Conservation (phyloP, 2,329 filamentous ascomycete genomes). For the Fusarium odoratissimum region DNA sequence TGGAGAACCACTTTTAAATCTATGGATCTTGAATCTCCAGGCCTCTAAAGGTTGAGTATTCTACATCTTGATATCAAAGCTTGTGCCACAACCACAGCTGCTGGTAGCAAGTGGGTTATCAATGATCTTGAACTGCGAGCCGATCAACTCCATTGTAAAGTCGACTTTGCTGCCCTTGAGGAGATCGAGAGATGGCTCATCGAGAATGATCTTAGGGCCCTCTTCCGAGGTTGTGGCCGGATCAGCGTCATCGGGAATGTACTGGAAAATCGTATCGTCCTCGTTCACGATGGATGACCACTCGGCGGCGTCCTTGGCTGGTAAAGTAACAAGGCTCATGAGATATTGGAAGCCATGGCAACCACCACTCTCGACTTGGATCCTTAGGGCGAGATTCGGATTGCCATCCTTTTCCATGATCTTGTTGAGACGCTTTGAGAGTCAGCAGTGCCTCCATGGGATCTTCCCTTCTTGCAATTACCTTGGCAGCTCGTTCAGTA, state of each 20-base stretch:
- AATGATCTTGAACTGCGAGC: slow-evolving; percentile 90
- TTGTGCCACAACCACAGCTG: slow-evolving; percentile 96
- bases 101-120: slow-evolving; percentile 93
- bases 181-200: slow-evolving; percentile 86
- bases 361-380: slow-evolving; percentile 91
- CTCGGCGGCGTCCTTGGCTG: slow-evolving; percentile 51
- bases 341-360: slow-evolving; percentile 99
- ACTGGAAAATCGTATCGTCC: slow-evolving; percentile 91
- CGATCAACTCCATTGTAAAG: slow-evolving; percentile 94
- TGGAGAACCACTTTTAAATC: slow-evolving; percentile 18
- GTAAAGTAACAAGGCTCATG: slow-evolving; percentile 82
- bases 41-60: not conserved
- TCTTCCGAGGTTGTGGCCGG: slow-evolving; percentile 45
- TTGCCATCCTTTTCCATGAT: slow-evolving; percentile 81
- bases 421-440: slow-evolving; percentile 73
- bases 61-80: slow-evolving; percentile 88
- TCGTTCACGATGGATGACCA: slow-evolving; percentile 61
- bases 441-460: slow-evolving; percentile 12
- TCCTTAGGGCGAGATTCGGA: slow-evolving; percentile 85
- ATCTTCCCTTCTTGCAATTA: slow-evolving; percentile 52
- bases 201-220: slow-evolving; percentile 85
- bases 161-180: slow-evolving; percentile 95
- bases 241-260: slow-evolving; percentile 62
- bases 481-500: slow-evolving; percentile 82
- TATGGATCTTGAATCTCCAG: slow-evolving; percentile 5